Conservation (phyloP, 2,329 filamentous ascomycete genomes). For the Bipolaris bicolor region DNA sequence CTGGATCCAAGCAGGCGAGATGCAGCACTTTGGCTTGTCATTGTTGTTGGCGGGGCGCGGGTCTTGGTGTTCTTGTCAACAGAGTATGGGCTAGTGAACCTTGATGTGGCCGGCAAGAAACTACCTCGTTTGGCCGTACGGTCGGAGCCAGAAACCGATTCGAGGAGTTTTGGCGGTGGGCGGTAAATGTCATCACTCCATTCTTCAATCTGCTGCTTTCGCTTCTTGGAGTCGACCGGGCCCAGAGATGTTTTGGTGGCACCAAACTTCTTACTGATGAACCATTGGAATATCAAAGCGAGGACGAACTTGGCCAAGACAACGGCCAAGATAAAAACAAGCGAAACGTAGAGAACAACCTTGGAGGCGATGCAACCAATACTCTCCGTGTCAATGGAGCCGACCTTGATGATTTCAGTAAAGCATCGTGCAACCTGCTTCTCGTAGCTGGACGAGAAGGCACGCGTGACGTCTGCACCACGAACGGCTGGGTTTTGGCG, state of each 20-base stretch:
- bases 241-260: slow-evolving; percentile 83
- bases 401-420: slow-evolving; percentile 92
- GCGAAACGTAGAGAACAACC: slow-evolving; percentile 92
- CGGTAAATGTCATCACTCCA: slow-evolving; percentile 98
- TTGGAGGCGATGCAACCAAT: slow-evolving; percentile 97
- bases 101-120: slow-evolving; percentile 90
- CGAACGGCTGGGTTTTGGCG: slow-evolving; percentile 72
- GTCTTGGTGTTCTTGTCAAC: slow-evolving; percentile 66
- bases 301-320: slow-evolving; percentile 86
- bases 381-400: slow-evolving; percentile 92
- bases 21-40: slow-evolving; percentile 86
- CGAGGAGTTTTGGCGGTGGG: slow-evolving; percentile 80
- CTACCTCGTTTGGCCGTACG: slow-evolving; percentile 80
- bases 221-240: slow-evolving; percentile 76
- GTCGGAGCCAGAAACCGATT: slow-evolving; percentile 70
- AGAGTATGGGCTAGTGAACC: slow-evolving; percentile 90
- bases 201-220: slow-evolving; percentile 93
- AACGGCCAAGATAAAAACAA: slow-evolving; percentile 89
- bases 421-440: slow-evolving; percentile 87
- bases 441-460: slow-evolving; percentile 78
- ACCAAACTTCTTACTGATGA: slow-evolving; percentile 84
- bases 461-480: slow-evolving; percentile 86
- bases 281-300: slow-evolving; percentile 94
- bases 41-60: slow-evolving; percentile 77
- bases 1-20: slow-evolving; percentile 73